A percentile compares a stretch with the other conserved stretches of the same genome.
These are phyloP conservation scores for Leucocoprinus sp. DNA, from an alignment of 768 basidiomycete species.

Conservation along the genomic window DNA sequence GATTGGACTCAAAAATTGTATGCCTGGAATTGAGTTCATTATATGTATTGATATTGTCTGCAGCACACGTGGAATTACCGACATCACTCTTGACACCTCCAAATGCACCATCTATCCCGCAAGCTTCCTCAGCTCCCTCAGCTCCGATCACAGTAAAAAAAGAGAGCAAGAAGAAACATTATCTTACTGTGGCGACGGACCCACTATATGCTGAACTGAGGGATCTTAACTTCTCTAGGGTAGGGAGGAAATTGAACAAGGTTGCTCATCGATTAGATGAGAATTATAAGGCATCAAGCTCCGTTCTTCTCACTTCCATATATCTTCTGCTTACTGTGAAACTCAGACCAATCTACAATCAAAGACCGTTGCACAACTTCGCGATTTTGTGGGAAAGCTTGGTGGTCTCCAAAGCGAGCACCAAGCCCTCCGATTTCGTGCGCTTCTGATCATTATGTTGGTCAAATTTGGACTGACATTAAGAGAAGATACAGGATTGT, in stretches of 20 bases:
- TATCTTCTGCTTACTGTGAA: constrained; percentile 7
- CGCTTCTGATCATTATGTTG: constrained; percentile 23
- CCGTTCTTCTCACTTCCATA: background rate
- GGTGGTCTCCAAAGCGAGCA: constrained; percentile 91
- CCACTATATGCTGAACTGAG: constrained; percentile 75
- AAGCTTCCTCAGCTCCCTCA: constrained; percentile 31
- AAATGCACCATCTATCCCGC: constrained; percentile 27
- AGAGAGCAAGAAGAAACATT: constrained; percentile 86
- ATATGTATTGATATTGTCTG: constrained; percentile 10
- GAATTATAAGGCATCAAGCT: constrained; percentile 69
- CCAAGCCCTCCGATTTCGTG: constrained; percentile 81
- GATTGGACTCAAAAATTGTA: constrained; percentile 84
- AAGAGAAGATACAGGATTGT: constrained; percentile 77
- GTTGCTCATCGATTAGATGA: constrained; percentile 82
- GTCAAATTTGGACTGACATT: constrained; percentile 6
- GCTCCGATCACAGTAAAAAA: constrained; percentile 49
- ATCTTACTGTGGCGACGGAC: constrained; percentile 71
- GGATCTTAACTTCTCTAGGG: constrained; percentile 87
- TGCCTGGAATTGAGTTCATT: constrained; percentile 19
- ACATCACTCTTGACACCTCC: constrained; percentile 59
- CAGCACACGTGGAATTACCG: constrained; percentile 79
- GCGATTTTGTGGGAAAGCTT: constrained; percentile 92
- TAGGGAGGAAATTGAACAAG: constrained; percentile 74
- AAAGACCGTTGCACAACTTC: constrained; percentile 84
- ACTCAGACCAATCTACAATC: constrained; percentile 78